Conservation (phyloP, 2,329 filamentous ascomycete species). For the Podosphaera xanthii region DNA sequence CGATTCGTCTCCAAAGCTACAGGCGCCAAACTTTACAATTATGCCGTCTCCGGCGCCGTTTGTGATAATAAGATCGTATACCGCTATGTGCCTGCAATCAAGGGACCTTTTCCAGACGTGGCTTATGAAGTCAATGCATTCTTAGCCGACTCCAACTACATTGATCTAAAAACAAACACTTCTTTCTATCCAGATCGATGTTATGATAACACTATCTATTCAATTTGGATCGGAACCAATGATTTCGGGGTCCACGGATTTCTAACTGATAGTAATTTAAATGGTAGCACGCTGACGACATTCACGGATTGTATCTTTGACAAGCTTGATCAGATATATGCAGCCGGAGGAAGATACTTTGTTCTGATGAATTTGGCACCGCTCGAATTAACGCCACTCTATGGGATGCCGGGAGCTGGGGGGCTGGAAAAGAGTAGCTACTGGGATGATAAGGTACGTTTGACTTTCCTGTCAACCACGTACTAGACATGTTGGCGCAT, state of each 20-base stretch:
- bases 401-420: conserved; percentile 26
- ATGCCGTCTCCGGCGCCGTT: conserved; percentile 49
- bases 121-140: conserved; percentile 36
- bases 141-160: conserved; percentile 23
- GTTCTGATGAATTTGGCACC: conserved; percentile 49
- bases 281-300: conserved; percentile 34
- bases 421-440: conserved; percentile 22
- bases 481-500: neutral
- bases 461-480: neutral
- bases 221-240: conserved; percentile 65
- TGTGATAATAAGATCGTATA: conserved; percentile 47
- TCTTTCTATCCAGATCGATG: conserved; percentile 23
- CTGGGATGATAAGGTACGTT: conserved; percentile 19
- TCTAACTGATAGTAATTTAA: conserved; percentile 36
- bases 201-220: conserved; percentile 42
- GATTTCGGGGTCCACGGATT: conserved; percentile 47
- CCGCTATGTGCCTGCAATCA: conserved; percentile 27
- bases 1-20: conserved; percentile 39
- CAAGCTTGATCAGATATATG: conserved; percentile 38
- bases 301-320: conserved; percentile 47
- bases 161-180: conserved; percentile 15
- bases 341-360: conserved; percentile 43
- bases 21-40: conserved; percentile 35
- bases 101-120: conserved; percentile 36
- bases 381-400: conserved; percentile 43